Evolutionary conservation across 345 rosid species (phyloP).

Genomic region (Cardiospermum halicacabum): DNA sequence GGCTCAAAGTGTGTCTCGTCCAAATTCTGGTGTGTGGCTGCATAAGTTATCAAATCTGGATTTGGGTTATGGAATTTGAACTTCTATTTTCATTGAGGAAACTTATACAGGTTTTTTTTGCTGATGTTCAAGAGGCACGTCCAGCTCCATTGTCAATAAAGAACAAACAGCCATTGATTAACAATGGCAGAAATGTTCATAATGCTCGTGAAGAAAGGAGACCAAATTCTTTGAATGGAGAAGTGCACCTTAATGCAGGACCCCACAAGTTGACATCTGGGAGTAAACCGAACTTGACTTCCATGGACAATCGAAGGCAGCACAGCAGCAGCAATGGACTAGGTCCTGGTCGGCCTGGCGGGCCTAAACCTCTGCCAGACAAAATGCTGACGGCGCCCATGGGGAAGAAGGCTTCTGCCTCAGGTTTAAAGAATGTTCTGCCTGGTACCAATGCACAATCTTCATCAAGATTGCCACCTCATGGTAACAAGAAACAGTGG

Average conservation of each 20-base stretch:
- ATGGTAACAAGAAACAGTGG: slow-evolving; percentile 38
- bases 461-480: slow-evolving; percentile 40
- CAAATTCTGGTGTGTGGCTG: slow-evolving; percentile 54
- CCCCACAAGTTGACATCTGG: slow-evolving; percentile 37
- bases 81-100: slow-evolving; percentile 51
- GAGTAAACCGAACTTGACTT: slow-evolving; percentile 20
- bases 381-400: slow-evolving; percentile 25
- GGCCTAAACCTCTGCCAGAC: slow-evolving; percentile 36
- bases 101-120: slow-evolving; percentile 69
- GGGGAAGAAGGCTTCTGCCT: slow-evolving; percentile 40
- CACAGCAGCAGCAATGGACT: slow-evolving; percentile 35
- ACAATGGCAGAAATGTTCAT: slow-evolving; percentile 39
- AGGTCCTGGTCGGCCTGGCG: slow-evolving; percentile 55
- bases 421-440: slow-evolving; percentile 29
- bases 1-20: slow-evolving; percentile 32
- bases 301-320: slow-evolving; percentile 48
- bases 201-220: slow-evolving; percentile 47
- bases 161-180: slow-evolving; percentile 43
- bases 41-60: slow-evolving; percentile 8
- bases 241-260: slow-evolving; percentile 32
- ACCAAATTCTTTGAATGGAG: slow-evolving; percentile 32
- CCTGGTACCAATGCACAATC: slow-evolving; percentile 34
- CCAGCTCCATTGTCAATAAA: slow-evolving; percentile 44
- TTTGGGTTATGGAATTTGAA: slow-evolving; percentile 23
- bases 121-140: slow-evolving; percentile 75